These are phyloP conservation scores for Penicillium sp. DNA, from an alignment of 2,329 filamentous ascomycete genomes.

Conservation along the genomic window DNA sequence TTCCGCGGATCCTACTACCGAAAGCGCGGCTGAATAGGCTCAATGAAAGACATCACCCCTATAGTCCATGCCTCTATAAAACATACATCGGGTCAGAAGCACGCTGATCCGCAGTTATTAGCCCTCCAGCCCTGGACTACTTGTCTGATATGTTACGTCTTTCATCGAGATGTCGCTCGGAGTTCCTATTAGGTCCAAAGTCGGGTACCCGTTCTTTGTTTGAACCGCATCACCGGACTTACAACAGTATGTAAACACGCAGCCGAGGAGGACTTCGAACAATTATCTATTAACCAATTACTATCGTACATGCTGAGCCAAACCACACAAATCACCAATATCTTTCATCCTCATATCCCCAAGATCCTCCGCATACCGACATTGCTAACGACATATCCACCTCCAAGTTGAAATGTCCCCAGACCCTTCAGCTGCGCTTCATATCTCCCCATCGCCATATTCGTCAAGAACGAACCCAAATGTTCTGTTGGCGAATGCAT, in stretches of 20 bases:
- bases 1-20: neutral
- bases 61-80: neutral
- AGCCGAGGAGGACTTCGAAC: too few species aligned
- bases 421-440: conserved; percentile 13
- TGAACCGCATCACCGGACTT: too few species aligned
- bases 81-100: neutral
- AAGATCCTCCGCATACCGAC: conserved; percentile 18
- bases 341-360: conserved; percentile 4
- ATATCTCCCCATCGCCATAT: conserved; percentile 40
- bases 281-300: too few species aligned
- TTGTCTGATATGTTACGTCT: too few species aligned
- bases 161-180: too few species aligned
- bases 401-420: conserved; percentile 14
- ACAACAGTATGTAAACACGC: too few species aligned
- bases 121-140: too few species aligned
- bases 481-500: conserved; percentile 45
- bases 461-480: conserved; percentile 48
- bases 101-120: too few species aligned
- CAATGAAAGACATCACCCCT: neutral
- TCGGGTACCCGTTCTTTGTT: too few species aligned
- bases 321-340: neutral
- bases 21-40: conserved; percentile 5
- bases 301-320: neutral
- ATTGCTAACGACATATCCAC: conserved; percentile 17
- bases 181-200: too few species aligned